These are phyloP conservation scores for Planoprotostelium fungivorum DNA, from an alignment of 78 protist species.

Conservation along the genomic window DNA sequence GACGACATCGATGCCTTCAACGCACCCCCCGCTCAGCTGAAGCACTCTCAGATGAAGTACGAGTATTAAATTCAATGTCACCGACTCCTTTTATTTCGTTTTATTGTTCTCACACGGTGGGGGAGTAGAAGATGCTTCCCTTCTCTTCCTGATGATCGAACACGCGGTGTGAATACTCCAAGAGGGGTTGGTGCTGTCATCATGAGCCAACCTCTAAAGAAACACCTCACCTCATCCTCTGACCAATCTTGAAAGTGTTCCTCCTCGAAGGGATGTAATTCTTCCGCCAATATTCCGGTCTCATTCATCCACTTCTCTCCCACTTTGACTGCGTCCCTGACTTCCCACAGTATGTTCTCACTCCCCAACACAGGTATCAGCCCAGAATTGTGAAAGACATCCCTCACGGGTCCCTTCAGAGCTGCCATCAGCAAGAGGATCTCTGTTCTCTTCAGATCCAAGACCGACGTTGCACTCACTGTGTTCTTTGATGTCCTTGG, in stretches of 20 bases:
- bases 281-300: neutral
- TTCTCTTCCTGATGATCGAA: too few relatives aligned
- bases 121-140: too few relatives aligned
- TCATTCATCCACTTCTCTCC: neutral
- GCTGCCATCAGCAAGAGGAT: neutral
- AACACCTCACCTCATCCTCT: neutral
- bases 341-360: neutral
- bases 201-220: too few relatives aligned
- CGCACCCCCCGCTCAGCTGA: neutral
- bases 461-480: neutral
- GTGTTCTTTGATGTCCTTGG: neutral
- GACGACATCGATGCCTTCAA: neutral
- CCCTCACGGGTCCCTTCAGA: neutral
- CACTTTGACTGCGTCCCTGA: neutral
- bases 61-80: too few relatives aligned
- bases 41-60: neutral
- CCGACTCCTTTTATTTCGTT: too few relatives aligned
- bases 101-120: too few relatives aligned
- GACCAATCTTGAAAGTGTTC: neutral
- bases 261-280: neutral
- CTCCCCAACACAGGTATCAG: neutral
- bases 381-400: neutral
- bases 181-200: too few relatives aligned
- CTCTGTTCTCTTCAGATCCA: neutral
- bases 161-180: too few relatives aligned